These are phyloP conservation scores for Russula sp. DNA, from an alignment of 768 basidiomycete genomes.

Conservation along the genomic window DNA sequence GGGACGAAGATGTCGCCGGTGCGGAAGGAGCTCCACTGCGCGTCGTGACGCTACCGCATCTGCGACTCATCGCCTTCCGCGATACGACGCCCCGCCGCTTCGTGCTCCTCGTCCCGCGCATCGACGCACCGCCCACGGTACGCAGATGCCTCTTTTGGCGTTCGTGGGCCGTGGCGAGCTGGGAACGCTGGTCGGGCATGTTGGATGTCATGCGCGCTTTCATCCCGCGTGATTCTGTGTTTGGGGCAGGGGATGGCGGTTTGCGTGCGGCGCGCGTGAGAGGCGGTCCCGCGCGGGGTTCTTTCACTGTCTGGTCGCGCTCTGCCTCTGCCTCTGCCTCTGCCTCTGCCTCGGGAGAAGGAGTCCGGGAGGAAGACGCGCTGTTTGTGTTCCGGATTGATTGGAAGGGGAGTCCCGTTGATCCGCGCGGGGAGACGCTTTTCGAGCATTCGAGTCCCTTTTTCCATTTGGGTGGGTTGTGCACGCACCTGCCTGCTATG, in stretches of 20 bases:
- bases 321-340: neutral
- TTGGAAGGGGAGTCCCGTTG: conserved; percentile 22
- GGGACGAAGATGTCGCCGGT: conserved; percentile 7
- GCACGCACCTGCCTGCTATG: conserved; percentile 1
- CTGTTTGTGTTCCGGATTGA: conserved; percentile 17
- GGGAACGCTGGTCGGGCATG: conserved; percentile 19
- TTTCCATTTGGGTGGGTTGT: conserved; percentile 18
- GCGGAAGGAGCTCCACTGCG: neutral
- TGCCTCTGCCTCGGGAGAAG: neutral
- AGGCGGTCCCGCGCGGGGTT: conserved; percentile 16
- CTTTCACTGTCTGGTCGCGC: conserved; percentile 15
- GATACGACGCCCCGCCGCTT: conserved; percentile 24
- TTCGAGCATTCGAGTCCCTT: conserved; percentile 25
- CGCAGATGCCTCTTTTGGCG: conserved; percentile 24
- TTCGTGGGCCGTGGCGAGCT: conserved; percentile 18
- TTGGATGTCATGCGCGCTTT: conserved; percentile 6
- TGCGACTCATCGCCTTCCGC: conserved; percentile 17
- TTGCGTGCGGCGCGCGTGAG: conserved; percentile 1
- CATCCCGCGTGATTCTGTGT: conserved; percentile 16
- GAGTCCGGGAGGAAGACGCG: conserved; percentile 5
- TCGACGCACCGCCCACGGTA: conserved; percentile 20
- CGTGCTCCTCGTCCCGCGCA: conserved; percentile 8
- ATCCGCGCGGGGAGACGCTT: conserved; percentile 10
- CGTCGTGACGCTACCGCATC: conserved; percentile 5
- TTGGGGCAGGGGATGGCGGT: conserved; percentile 2